Percentiles rank a stretch among this genome's conserved stretches.
phyloP scores from a whole-genome alignment of 1,284 basidiomycete genomes.

The Boletus smithii region DNA sequence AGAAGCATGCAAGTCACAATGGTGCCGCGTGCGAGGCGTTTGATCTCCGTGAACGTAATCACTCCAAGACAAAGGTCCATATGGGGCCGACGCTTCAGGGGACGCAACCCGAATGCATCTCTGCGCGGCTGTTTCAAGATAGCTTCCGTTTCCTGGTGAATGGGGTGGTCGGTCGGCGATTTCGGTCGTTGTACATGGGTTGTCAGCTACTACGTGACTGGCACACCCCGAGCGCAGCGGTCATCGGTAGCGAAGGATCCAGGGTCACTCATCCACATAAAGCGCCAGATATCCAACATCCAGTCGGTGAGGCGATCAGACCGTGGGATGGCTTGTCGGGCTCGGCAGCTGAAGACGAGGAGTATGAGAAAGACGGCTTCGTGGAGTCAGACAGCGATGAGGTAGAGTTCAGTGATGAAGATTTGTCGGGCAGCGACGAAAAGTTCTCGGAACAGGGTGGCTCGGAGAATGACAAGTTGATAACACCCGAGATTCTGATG shows the following conservation, averaged over 20 bases:
- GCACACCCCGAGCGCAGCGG: conserved; percentile 11
- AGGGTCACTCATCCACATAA: too few species aligned
- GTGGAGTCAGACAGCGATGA: conserved; percentile 11
- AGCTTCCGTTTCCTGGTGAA: too few species aligned
- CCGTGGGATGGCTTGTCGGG: conserved; percentile 12
- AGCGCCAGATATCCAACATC: conserved; percentile 11
- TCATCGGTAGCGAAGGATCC: conserved; percentile 5
- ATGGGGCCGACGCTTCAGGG: too few species aligned
- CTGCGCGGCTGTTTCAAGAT: too few species aligned
- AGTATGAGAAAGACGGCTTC: conserved; percentile 12
- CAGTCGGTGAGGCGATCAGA: conserved; percentile 17
- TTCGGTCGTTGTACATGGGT: too few species aligned
- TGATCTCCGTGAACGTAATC: too few species aligned
- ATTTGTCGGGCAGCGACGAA: not conserved
- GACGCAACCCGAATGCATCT: too few species aligned
- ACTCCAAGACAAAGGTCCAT: too few species aligned
- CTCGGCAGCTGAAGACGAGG: conserved; percentile 13
- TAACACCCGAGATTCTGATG: conserved; percentile 1
- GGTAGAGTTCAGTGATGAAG: not conserved
- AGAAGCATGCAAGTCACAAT: too few species aligned
- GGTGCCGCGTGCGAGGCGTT: too few species aligned
- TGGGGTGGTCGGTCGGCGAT: too few species aligned
- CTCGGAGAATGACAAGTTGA: not conserved
- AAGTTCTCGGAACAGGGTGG: not conserved
- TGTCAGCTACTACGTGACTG: too few species aligned